Base-by-base conservation (phyloP, 1,284 basidiomycete genomes). In the Termitomyces sp. region DNA sequence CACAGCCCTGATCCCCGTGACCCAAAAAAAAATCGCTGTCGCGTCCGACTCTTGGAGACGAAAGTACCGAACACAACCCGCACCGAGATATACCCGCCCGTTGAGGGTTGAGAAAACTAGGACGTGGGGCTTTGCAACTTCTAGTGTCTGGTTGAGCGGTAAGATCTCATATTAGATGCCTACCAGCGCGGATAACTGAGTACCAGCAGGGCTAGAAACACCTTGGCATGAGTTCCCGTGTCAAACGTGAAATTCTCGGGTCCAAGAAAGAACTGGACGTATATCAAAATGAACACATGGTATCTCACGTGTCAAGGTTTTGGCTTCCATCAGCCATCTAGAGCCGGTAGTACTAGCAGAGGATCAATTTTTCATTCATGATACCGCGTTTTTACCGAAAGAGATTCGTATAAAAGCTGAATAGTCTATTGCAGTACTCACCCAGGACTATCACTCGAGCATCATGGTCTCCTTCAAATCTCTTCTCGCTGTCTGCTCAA, bases 381-480 rank as follows among this genome's bases (percentile, higher is more conserved):
- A 7, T 38, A 36, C 46, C 46, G 21, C 34, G 4, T 26, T 38
- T 38, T 17, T n/a, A 26, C n/a, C 33, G 24, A 5, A 15, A 8
- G 3, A 10, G 24, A 15, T n/a, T 13, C 24, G 38, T 50, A 50
- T 50, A 50, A 50, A 31, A 31, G 7, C 49, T 30, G 6, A 8
- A 28, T 50, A 26, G 3, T 10, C 26, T 28, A 30, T 15, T 40
- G 38, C 17, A 40, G 40, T 5, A n/a, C 24, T 10, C n/a, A 19
- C 19, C 17, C 38, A 39, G 17, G 38, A 24, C 24, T 38, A 17
- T 26, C 36, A 49, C 26, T 26, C 38, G 24, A 28, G 4, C 26
- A 34, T 10, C 34, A 50, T 50, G 48, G 38, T 50, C 26, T 50
- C 48, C n/a, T 50, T 50, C 38, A 50, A 50, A 17, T 38, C 48